Base-by-base conservation (phyloP, 495 filamentous ascomycete genomes). In the Haplographium delicatum region DNA sequence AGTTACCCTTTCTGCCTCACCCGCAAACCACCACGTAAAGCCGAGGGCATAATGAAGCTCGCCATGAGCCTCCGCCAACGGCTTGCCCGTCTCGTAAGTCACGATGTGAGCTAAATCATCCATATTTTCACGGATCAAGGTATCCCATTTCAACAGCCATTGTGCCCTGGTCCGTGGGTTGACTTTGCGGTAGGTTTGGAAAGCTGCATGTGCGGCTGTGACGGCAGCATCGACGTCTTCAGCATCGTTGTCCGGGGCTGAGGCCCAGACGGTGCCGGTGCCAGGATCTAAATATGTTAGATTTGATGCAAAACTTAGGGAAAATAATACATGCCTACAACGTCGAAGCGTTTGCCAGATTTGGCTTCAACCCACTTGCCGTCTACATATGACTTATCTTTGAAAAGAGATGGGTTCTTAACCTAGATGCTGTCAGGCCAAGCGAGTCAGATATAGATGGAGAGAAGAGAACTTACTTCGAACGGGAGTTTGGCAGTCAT, bases 1-100 rank as follows among this genome's bases (percentile, higher is more conserved):
- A 4, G 80, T 76, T 10, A 88, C 73, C 16, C 85, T 71, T 69
- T 89, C 85, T 2, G 84, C 83, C 59, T 89, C 84, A 5, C 79
- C 81, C 0, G 76, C 66, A 59, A 84, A 84, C 79, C 80, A 83
- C 72, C 79, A 80, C 8, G 75, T 73, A 61, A 84, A 84, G 4
- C 75, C 71, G 0, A 72, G 61, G 0, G 78, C 77, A 59, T 84
- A 84, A 40, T 80, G 77, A 33, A 83, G 62, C 58, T 84, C 81
- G 9, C 72, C 76, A 25, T 73, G 69, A 9, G 81, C 68, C 53
- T 84, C 81, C 23, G 68, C 69, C 4, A 82, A 57, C 1, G 80
- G 80, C 58, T 84, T 84, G n/a, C 81, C 81, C 0, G 78, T 83
- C 63, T 84, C 80, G 58, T 78, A 76, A 22, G 78, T 79, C 4